Base-by-base conservation (phyloP, 768 basidiomycete species). In the Podaxis carcinomalis region DNA sequence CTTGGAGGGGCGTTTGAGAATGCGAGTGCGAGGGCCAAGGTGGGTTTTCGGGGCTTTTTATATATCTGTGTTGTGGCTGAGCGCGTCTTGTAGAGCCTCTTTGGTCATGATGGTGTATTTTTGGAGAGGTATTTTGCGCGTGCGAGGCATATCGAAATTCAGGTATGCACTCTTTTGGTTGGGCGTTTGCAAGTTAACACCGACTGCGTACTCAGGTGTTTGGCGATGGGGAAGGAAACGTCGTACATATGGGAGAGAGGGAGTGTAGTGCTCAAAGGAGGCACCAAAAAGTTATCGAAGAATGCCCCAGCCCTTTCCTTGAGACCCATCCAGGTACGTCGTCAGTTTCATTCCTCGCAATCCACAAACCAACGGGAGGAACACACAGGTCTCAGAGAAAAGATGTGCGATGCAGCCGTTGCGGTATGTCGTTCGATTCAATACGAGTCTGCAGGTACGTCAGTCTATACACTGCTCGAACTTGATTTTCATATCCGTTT, bases 241-340 rank as follows among this genome's bases (percentile, higher is more conserved):
- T 82, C 10, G 73, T 88, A 4, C 84, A 88, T 64, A 80, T 88
- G 75, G 84, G 85, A 39, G 88, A 89, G 67, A 77, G 88, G 13
- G 88, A 90, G 68, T 89, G 88, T 64, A 87, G 84, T 51, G 71
- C 87, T 7, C 88, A 90, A 66, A 75, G 88, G 32, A 73, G 88
- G 32, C 84, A 89, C 64, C 88, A 90, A 69, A 90, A 90, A 68
- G 79, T 90, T 2, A 81, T 90, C 23, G 88, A 90, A 64, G 88
- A 90, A 65, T 78, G 82, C 3, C 84, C 85, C 0, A 86, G 84
- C 64, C 84, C 87, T 0, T 88, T 86, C 66, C 74, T 85, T 42
- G 56, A 69, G 1, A 56, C 65, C 2, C 73, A 78, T 68, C 76
- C 79, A 32, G 81, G 85, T 82, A 63, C 32, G 74, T 65, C 5